Conservation (phyloP, 225 moss, liverwort and hornwort species). For the Pleurozium schreberi region DNA sequence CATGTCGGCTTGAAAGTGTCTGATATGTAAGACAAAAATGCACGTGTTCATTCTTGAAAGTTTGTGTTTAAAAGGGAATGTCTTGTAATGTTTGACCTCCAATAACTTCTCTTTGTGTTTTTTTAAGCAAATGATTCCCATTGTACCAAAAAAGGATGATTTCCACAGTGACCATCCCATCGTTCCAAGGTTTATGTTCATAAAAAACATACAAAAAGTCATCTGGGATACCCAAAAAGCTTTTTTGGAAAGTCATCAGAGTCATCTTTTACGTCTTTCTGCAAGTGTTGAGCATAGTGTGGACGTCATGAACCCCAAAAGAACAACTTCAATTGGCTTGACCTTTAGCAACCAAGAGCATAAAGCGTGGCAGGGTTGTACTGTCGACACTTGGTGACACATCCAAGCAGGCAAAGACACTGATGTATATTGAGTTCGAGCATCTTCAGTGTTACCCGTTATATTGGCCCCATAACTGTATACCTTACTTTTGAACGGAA, state of each 20-base stretch:
- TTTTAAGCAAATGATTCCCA: background rate
- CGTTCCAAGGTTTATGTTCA: background rate
- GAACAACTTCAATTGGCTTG: rapidly evolving
- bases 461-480: too few species aligned
- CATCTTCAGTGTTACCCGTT: too few species aligned
- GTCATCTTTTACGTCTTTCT: background rate
- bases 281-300: background rate
- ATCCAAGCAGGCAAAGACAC: background rate
- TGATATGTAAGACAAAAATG: background rate
- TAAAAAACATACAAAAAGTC: too few species aligned
- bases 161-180: rapidly evolving
- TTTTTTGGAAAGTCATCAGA: background rate
- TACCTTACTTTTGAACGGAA: too few species aligned
- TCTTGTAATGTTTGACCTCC: background rate
- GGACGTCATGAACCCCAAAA: background rate
- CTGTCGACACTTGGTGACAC: background rate
- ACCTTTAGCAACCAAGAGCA: background rate
- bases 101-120: rapidly evolving
- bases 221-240: background rate
- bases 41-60: background rate
- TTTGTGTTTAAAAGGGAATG: background rate
- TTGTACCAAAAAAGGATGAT: background rate
- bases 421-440: too few species aligned
- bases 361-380: background rate
- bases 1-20: background rate